These are phyloP conservation scores for Debaryomyces sp. DNA, from an alignment of 1,139 yeast genomes.

Conservation along the genomic window DNA sequence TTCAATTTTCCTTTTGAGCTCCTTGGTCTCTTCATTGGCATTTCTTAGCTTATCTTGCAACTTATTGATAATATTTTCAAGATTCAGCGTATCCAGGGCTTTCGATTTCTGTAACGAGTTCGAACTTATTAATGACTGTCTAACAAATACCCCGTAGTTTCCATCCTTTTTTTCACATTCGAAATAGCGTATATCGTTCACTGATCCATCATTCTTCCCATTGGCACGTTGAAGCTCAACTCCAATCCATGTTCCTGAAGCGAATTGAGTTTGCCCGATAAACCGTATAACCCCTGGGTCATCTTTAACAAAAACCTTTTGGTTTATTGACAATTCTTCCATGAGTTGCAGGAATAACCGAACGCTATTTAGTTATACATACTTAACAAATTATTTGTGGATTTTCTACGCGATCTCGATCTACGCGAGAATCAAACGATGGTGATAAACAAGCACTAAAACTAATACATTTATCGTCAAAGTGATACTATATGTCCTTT, in stretches of 20 bases:
- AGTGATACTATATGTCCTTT: constrained; percentile 4
- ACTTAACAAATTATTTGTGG: constrained; percentile 1
- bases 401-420: constrained; percentile 6
- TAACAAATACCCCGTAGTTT: constrained; percentile 63
- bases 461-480: not conserved
- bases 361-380: not conserved
- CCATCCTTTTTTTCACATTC: constrained; percentile 39
- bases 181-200: constrained; percentile 68
- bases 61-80: constrained; percentile 38
- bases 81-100: not conserved
- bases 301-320: constrained; percentile 43
- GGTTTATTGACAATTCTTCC: constrained; percentile 31
- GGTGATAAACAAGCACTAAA: not conserved
- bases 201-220: constrained; percentile 83
- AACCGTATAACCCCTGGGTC: constrained; percentile 49
- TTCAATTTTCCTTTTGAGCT: constrained; percentile 22
- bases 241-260: constrained; percentile 78
- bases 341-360: not conserved
- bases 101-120: not conserved
- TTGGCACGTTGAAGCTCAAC: constrained; percentile 61
- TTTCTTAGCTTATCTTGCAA: constrained; percentile 44
- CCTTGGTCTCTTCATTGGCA: constrained; percentile 31
- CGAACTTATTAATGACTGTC: constrained; percentile 24
- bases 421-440: constrained; percentile 2
- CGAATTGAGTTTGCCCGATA: constrained; percentile 58